These are phyloP conservation scores for Ascochyta viciae-villosae DNA, from an alignment of 2,329 filamentous ascomycete species.

Conservation along the genomic window DNA sequence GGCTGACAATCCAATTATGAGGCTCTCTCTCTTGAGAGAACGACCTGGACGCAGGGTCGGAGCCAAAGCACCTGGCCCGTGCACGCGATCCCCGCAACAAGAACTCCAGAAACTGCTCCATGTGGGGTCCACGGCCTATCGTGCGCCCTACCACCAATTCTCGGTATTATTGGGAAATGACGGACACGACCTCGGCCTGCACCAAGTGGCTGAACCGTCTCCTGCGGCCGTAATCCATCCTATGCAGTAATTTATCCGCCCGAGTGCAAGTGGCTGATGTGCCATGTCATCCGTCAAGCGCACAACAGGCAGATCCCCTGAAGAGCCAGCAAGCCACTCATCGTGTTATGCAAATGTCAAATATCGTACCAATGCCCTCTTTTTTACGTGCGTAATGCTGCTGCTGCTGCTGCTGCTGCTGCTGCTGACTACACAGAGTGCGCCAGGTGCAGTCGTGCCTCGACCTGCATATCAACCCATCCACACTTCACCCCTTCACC, in stretches of 20 bases:
- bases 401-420: constrained; percentile 3
- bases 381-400: constrained; percentile 5
- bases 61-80: neutral
- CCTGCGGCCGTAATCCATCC: neutral
- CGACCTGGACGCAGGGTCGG: constrained; percentile 11
- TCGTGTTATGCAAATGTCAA: neutral
- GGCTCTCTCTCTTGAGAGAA: constrained; percentile 6
- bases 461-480: neutral
- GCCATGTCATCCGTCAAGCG: neutral
- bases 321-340: neutral
- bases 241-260: constrained; percentile 17
- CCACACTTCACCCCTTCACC: constrained; percentile 8
- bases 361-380: constrained; percentile 1
- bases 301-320: neutral
- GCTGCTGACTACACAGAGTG: neutral
- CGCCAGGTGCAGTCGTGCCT: constrained; percentile 2
- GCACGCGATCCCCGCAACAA: constrained; percentile 7
- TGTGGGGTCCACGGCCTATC: constrained; percentile 7
- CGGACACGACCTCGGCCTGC: constrained; percentile 16
- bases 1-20: constrained; percentile 22
- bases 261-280: neutral
- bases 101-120: constrained; percentile 4
- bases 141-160: constrained; percentile 12
- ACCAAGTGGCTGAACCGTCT: neutral
- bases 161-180: constrained; percentile 6